A percentile compares a stretch with the other conserved stretches of the same genome.
Evolutionary conservation across 768 basidiomycete species (phyloP).

Genomic region (Crassisporium funariophilum): DNA sequence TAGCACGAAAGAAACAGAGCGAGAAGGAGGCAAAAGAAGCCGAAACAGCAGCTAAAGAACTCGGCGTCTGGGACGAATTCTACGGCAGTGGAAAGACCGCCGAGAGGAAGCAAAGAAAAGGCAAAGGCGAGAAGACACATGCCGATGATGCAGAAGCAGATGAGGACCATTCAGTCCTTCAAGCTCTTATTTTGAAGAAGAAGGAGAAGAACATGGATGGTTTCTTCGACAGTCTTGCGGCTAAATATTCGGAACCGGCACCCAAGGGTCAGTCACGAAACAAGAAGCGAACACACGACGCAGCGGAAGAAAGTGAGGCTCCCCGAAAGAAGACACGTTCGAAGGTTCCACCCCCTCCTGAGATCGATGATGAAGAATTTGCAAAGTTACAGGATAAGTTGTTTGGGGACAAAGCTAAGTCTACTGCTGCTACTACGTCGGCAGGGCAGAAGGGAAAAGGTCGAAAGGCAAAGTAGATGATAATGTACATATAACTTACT

Average conservation of each 20-base stretch:
- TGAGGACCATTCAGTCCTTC: conserved; percentile 69
- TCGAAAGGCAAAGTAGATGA: conserved; percentile 40
- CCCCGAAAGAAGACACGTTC: conserved; percentile 55
- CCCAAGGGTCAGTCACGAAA: conserved; percentile 42
- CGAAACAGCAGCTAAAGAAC: conserved; percentile 77
- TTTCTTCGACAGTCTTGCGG: conserved; percentile 75
- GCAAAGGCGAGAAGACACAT: conserved; percentile 42
- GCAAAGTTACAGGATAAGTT: conserved; percentile 59
- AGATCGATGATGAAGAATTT: conserved; percentile 70
- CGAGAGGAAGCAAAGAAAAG: conserved; percentile 58
- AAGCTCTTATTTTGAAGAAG: conserved; percentile 81
- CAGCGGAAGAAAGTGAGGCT: conserved; percentile 41
- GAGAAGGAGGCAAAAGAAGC: conserved; percentile 85
- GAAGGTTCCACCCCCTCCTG: conserved; percentile 44
- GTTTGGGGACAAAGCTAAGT: conserved; percentile 46
- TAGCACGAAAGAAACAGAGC: conserved; percentile 71
- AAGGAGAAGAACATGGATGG: conserved; percentile 64
- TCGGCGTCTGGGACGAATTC: conserved; percentile 95
- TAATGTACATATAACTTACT: too few relatives aligned
- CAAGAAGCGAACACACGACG: conserved; percentile 54
- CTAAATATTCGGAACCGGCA: conserved; percentile 65
- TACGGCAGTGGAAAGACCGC: conserved; percentile 76
- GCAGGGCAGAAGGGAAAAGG: conserved; percentile 34
- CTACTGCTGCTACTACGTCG: conserved; percentile 20
- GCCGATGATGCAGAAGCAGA: conserved; percentile 42